Percentiles rank a stretch among this genome's conserved stretches.
phyloP scores from a whole-genome alignment of 225 moss, liverwort and hornwort species.

The Thuidium tamariscinum region DNA sequence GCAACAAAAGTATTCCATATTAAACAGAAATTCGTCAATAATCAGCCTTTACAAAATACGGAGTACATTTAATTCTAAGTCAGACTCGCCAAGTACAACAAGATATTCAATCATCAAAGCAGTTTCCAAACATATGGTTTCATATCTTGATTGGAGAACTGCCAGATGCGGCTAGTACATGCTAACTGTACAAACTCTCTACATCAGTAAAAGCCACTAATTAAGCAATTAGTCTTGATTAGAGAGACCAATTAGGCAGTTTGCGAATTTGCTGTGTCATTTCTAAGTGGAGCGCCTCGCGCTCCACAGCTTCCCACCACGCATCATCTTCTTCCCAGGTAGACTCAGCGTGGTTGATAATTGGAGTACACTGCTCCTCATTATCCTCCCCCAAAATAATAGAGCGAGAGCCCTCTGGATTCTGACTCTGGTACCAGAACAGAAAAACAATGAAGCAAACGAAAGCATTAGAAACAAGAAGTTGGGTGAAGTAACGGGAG shows the following conservation, averaged over 20 bases:
- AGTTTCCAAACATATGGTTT: neutral
- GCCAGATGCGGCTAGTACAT: neutral
- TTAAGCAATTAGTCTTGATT: neutral
- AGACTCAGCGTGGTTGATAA: neutral
- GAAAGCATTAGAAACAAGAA: neutral
- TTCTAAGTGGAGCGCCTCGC: conserved; percentile 26
- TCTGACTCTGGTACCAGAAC: conserved; percentile 12
- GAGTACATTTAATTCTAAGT: neutral
- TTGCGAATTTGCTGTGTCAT: conserved; percentile 11
- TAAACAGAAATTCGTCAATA: neutral
- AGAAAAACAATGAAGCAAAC: neutral
- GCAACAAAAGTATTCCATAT: neutral
- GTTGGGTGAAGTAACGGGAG: neutral
- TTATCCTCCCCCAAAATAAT: neutral
- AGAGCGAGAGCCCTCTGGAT: neutral
- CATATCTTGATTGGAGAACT: neutral
- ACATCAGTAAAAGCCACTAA: neutral
- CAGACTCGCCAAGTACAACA: neutral
- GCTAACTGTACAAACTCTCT: neutral
- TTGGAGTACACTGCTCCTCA: neutral
- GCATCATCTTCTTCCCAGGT: conserved; percentile 34
- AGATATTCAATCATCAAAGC: neutral
- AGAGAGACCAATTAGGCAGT: conserved; percentile 25
- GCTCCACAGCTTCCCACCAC: conserved; percentile 47
- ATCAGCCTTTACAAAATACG: neutral